phyloP scores from a whole-genome alignment of 768 basidiomycete species.

The Strobilomyces confusus region DNA sequence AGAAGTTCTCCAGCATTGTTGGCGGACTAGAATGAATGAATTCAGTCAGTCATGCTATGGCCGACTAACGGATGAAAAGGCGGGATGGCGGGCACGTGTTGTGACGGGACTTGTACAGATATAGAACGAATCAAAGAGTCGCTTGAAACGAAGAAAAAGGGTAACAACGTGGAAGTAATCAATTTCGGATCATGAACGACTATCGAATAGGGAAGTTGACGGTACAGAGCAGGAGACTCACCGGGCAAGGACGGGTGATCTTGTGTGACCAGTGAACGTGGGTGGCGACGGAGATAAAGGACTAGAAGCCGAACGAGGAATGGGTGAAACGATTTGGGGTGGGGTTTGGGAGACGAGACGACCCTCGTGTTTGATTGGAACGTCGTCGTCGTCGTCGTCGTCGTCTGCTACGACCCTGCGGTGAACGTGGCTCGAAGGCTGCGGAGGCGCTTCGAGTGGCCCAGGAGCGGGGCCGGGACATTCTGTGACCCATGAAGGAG shows the following conservation, averaged over 20 bases:
- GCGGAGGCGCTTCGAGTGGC: conserved; percentile 9
- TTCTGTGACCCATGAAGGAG: conserved; percentile 20
- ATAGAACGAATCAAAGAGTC: conserved; percentile 2
- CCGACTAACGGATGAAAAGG: neutral
- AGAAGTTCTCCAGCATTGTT: conserved; percentile 48
- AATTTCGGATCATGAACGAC: conserved; percentile 2
- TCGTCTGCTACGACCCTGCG: conserved; percentile 12
- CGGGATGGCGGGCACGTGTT: conserved; percentile 15
- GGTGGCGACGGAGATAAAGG: conserved; percentile 14
- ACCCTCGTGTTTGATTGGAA: too few relatives aligned
- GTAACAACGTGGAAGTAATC: conserved; percentile 10
- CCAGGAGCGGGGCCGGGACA: conserved; percentile 1
- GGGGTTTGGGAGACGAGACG: conserved; percentile 15
- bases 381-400: too few relatives aligned
- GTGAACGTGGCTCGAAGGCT: conserved; percentile 9
- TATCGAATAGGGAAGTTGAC: neutral
- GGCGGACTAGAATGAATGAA: conserved; percentile 37
- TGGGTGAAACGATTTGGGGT: conserved; percentile 8
- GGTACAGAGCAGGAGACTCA: conserved; percentile 14
- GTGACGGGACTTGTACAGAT: conserved; percentile 13
- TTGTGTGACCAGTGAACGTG: conserved; percentile 22
- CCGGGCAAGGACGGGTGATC: conserved; percentile 31
- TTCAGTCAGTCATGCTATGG: conserved; percentile 14
- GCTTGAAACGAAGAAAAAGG: conserved; percentile 9
- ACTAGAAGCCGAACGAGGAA: conserved; percentile 9